Evolutionary conservation across 2,329 filamentous ascomycete species (phyloP), one percentile per base, ranked within the genome.

Genomic region (Graphium sp.): DNA sequence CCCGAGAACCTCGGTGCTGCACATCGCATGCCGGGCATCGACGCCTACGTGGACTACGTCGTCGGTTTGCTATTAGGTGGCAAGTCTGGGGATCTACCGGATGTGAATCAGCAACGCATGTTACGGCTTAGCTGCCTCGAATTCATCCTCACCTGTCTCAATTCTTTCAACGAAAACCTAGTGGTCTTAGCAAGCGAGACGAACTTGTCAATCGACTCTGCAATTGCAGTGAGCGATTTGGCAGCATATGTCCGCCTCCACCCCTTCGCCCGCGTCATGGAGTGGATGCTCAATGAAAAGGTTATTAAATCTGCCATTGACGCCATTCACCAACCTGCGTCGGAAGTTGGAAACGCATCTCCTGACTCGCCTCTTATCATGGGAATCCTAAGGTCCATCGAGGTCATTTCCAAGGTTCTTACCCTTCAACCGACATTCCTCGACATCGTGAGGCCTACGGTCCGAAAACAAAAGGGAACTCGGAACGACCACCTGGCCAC

Each of bases 251-350:
- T 89, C 33, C 71, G 74, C 15, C 66, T 93, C 30, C 91, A 98
- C 52, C 87, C 91, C 1, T 98, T 95, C 44, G 74, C 81, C 4
- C 73, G 91, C 34, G 76, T 92, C 11, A 94, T 95, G 80, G 89
- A 98, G 46, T 95, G 89, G 84, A 70, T 98, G 52, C 93, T 92
- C 51, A 94, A 92, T 45, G 82, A 91, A 43, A 82, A 78, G 37
- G 81, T 94, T 14, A 71, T 92, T 41, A 69, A 68, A 37, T 70
- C 76, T 10, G 55, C 98, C 2, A 87, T 94, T 49, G 64, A 70
- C 32, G 70, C 78, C 8, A 70, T 89, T 18, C 79, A 87, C 39
- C 77, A 91, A 46, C 71, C 87, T 39, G 56, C 76, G 11, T 59
- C 65, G 6, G 74, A 80, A 33, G 66, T 94, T 22, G 71, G 79